Base-by-base conservation (phyloP, 2,329 filamentous ascomycete species). In the Phyllachora maydis region DNA sequence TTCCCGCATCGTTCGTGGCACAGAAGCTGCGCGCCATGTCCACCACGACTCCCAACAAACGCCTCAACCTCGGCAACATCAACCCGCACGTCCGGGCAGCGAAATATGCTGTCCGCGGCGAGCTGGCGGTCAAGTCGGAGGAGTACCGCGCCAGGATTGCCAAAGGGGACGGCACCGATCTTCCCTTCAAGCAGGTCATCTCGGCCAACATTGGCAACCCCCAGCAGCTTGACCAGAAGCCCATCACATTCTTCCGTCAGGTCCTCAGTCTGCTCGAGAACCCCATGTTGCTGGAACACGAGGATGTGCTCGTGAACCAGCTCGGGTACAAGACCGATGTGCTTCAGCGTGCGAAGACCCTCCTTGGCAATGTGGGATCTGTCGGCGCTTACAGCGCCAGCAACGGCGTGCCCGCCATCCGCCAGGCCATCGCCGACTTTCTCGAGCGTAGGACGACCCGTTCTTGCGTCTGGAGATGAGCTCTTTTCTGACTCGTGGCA, bases 131-230 rank as follows among this genome's bases (percentile, higher is more conserved):
- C 46, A 81, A 78, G 54, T 88, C 82, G 9, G 88, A 98, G 54
- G 65, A 81, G 49, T 92, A 85, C 55, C 74, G 85, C 30, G 72
- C 73, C 25, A 60, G 65, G 40, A 58, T 93, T 30, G 54, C 57
- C 33, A 62, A 66, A 32, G 66, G 63, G 37, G 59, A 47, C 35
- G n/a, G n/a, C n/a, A 47, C 40, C 28, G 46, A 47, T 41, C 60
- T 95, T 23, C 85, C 88, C 23, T 98, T 98, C 50, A 61, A 78
- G 39, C 65, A 81, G 29, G 73, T 98, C 49, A 85, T 98, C 54
- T 83, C 78, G 32, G 88, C 88, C 52, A 98, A 98, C 56, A 98
- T 98, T 42, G 88, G 88, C 43, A 98, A 98, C 58, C 88, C 88
- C 4, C 88, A 98, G 53, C 88, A 98, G 54, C 69, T 98, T 32